These are phyloP conservation scores for Saccharomycopsis fermentans DNA, from an alignment of 805 yeast genomes.

Conservation along the genomic window DNA sequence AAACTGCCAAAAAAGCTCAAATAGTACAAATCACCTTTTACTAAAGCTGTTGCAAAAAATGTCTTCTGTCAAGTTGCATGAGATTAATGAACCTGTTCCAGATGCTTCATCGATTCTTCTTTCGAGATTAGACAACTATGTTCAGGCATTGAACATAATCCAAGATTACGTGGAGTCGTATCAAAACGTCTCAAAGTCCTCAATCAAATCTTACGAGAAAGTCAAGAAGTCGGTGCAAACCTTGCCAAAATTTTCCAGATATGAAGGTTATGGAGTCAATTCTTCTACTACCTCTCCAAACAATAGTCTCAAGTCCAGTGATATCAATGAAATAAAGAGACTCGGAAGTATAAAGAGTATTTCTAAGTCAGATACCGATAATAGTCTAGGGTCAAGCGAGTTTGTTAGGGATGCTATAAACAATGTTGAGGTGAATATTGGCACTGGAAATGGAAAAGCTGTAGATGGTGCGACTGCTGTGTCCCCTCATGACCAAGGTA, in stretches of 20 bases:
- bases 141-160: constrained; percentile 13
- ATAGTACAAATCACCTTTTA: too few species aligned
- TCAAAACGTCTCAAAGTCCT: constrained; percentile 12
- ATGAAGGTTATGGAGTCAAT: constrained; percentile 8
- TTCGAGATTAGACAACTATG: constrained; percentile 13
- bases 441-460: not conserved
- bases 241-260: constrained; percentile 15
- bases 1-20: too few species aligned
- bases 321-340: constrained; percentile 1
- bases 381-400: constrained; percentile 16
- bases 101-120: constrained; percentile 13
- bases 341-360: constrained; percentile 9
- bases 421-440: not conserved
- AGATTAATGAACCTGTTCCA: constrained; percentile 17
- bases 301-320: not conserved
- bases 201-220: constrained; percentile 16
- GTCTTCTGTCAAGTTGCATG: constrained; percentile 6
- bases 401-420: constrained; percentile 16
- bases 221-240: constrained; percentile 15
- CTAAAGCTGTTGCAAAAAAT: too few species aligned
- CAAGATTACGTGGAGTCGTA: constrained; percentile 17
- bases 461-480: constrained; percentile 2
- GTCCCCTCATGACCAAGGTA: constrained; percentile 17
- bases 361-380: constrained; percentile 12
- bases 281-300: not conserved